Base-by-base conservation (phyloP, 495 filamentous ascomycete species). In the Durotheca rogersii region DNA sequence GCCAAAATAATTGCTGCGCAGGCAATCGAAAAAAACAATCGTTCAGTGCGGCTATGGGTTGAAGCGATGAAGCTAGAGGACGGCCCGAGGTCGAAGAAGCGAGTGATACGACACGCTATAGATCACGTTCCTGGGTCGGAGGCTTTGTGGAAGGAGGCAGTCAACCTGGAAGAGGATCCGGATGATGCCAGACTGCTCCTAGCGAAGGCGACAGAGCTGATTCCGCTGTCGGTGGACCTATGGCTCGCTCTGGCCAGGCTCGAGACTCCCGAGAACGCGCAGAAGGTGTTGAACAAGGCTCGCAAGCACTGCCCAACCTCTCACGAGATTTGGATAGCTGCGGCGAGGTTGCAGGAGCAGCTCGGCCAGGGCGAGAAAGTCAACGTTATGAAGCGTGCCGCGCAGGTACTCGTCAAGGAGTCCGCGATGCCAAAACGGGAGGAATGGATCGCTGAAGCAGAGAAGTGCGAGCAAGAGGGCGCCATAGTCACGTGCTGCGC, bases 381-480 rank as follows among this genome's bases (percentile, higher is more conserved):
- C 41, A 91, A 89, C 55, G 87, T 97, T 12, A 96, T 99, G 89
- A 93, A 90, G 55, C 85, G 88, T 70, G 93, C 90, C 47, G 80
- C 96, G 14, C 88, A 93, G 62, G 84, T 89, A n/a, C 77, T 99
- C 15, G 89, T 85, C 14, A 85, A 85, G 53, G 89, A 95, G 50
- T 90, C 89, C 29, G 93, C 93, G 7, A 97, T 99, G 93, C 75
- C 92, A 31, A 92, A 94, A 63, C 83, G 93, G 32, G 93, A 99
- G 58, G 91, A 96, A 55, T 99, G 93, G 93, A 92, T 99, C 33
- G 77, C 80, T 2, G 89, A 97, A 67, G 94, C 93, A 0, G 91
- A 97, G 65, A 89, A 86, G 54, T 95, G 93, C 65, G 93, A 99
- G 69, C 85, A 88, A 33, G 93, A 97, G 64, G 90, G 88, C 11